Conservation (phyloP, 2,329 filamentous ascomycete genomes). For the Arthrobotrys conoides region DNA sequence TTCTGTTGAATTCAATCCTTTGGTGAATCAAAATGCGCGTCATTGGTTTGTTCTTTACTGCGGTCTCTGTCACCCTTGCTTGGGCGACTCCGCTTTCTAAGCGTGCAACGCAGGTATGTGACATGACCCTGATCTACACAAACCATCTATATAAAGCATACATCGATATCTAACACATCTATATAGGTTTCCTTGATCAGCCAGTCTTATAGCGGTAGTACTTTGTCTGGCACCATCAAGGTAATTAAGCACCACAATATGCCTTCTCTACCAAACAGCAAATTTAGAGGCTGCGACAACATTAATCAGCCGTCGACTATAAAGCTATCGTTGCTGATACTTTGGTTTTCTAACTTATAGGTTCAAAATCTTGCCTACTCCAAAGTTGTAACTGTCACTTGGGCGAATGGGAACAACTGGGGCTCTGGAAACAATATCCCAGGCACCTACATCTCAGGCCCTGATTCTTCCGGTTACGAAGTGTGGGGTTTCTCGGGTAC, state of each 20-base stretch:
- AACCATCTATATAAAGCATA: background rate
- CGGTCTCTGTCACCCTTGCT: conserved; percentile 36
- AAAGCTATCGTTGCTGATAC: background rate
- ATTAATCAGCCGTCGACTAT: no score
- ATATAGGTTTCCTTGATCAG: conserved; percentile 50
- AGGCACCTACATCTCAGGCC: conserved; percentile 33
- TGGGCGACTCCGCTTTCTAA: conserved; percentile 48
- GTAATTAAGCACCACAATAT: no score
- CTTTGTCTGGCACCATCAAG: conserved; percentile 46
- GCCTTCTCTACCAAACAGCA: no score
- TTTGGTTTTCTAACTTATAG: conserved; percentile 12
- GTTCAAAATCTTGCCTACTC: conserved; percentile 51
- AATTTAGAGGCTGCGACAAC: no score
- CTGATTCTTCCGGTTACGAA: conserved; percentile 52
- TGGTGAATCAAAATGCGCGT: conserved; percentile 19
- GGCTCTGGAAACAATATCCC: conserved; percentile 31
- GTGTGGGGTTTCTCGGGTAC: conserved; percentile 42
- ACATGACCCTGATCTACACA: background rate
- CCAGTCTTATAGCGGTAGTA: conserved; percentile 41
- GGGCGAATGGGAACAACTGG: conserved; percentile 46
- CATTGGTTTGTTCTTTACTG: conserved; percentile 32
- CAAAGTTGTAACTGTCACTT: conserved; percentile 44
- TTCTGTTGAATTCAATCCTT: background rate
- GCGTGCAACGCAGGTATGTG: conserved; percentile 46
- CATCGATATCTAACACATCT: conserved; percentile 4